phyloP scores from a whole-genome alignment of 306 rosid genomes.

The Biancaea sappan region DNA sequence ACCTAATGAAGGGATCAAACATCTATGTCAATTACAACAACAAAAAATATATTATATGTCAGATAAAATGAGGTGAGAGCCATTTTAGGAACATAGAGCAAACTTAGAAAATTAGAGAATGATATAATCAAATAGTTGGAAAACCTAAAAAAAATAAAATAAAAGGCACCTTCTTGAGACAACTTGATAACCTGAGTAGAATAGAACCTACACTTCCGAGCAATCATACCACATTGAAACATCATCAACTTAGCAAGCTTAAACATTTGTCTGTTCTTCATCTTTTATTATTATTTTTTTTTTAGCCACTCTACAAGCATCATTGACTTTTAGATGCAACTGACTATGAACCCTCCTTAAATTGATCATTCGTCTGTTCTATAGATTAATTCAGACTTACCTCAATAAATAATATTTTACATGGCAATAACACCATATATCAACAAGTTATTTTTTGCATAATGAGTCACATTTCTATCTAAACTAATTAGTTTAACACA shows the following conservation, averaged over 20 bases:
- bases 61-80: not conserved
- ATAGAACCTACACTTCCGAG: no score
- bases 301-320: not conserved
- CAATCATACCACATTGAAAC: no score
- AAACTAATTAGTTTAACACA: not conserved
- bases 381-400: not conserved
- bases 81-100: slow-evolving; percentile 1
- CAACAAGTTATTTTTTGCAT: not conserved
- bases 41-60: not conserved
- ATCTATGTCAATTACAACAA: not conserved
- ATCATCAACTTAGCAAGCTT: not conserved
- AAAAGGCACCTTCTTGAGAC: slow-evolving; percentile 4
- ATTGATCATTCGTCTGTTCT: not conserved
- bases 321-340: not conserved
- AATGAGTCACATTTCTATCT: not conserved
- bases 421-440: not conserved
- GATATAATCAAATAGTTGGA: no score
- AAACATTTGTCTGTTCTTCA: not conserved
- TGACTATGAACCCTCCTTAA: not conserved
- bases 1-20: slow-evolving; percentile 1
- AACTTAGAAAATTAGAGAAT: slow-evolving; percentile 9
- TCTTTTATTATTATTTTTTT: no score
- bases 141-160: no score
- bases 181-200: not conserved
- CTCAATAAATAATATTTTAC: not conserved